A percentile compares a stretch with the other conserved stretches of the same genome.
Conservation (phyloP, 345 rosid genomes). For the Ceriops tagal region DNA sequence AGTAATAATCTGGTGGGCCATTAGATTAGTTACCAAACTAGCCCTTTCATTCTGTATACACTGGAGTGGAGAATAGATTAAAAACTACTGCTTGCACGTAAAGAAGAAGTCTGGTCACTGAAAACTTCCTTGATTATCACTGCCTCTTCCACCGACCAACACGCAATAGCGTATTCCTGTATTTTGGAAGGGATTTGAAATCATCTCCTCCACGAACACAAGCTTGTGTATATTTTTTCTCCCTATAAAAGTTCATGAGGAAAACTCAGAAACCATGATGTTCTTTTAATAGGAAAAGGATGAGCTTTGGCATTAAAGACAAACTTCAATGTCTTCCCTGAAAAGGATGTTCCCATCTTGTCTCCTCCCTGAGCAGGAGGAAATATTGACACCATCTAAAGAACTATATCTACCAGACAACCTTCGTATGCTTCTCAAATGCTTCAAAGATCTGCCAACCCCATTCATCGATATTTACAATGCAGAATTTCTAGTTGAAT, state of each 20-base stretch:
- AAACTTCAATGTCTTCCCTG: constrained; percentile 86
- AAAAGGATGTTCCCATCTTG: constrained; percentile 93
- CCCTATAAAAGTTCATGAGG: not conserved
- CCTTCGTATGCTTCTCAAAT: constrained; percentile 79
- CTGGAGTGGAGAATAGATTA: constrained; percentile 5
- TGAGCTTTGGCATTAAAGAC: constrained; percentile 96
- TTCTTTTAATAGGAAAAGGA: constrained; percentile 63
- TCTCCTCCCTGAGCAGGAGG: constrained; percentile 81
- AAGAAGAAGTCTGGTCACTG: not conserved
- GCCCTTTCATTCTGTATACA: constrained; percentile 5
- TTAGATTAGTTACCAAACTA: not conserved
- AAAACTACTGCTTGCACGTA: constrained; percentile 1
- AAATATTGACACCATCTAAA: constrained; percentile 66
- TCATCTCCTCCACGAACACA: not conserved
- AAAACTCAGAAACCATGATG: constrained; percentile 10
- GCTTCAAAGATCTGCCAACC: constrained; percentile 97
- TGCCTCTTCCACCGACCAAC: constrained; percentile 5
- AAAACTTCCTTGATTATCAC: constrained; percentile 9
- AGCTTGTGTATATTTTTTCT: not conserved
- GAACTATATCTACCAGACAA: constrained; percentile 78
- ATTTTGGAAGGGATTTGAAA: not conserved
- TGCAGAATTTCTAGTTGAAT: constrained; percentile 7
- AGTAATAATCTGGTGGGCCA: not conserved
- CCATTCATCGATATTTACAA: constrained; percentile 83
- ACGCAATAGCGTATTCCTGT: constrained; percentile 1